These are phyloP conservation scores for Eucalyptus erythrocorys DNA, from an alignment of 345 rosid species.

Conservation along the genomic window DNA sequence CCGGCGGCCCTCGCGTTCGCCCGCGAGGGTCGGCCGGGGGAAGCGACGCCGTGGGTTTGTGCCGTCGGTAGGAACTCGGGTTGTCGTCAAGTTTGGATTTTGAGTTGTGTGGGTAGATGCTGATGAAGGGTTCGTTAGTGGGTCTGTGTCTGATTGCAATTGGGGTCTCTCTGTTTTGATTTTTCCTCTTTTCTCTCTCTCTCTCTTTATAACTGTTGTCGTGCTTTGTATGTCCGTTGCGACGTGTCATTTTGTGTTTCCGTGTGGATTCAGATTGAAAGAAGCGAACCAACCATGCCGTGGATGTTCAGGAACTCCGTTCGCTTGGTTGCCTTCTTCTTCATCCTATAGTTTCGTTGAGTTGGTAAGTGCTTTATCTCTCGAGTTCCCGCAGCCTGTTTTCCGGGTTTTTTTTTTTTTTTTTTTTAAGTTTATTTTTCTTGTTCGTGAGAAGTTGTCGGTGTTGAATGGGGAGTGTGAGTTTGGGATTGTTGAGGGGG, in stretches of 20 bases:
- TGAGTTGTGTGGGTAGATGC: background rate
- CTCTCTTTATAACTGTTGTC: background rate
- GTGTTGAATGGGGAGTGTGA: background rate
- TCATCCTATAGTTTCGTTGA: conserved; percentile 50
- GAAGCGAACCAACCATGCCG: conserved; percentile 50
- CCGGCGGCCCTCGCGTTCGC: background rate
- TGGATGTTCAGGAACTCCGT: conserved; percentile 58
- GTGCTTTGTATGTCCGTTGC: background rate
- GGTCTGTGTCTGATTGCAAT: background rate
- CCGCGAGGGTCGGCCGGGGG: background rate
- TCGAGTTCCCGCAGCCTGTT: background rate
- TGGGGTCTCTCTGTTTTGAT: background rate
- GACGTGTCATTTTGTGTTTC: background rate
- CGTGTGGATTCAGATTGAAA: background rate
- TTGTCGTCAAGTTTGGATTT: background rate
- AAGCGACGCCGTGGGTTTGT: background rate
- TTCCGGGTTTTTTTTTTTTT: background rate
- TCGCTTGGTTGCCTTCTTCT: conserved; percentile 69
- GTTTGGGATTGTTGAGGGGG: background rate
- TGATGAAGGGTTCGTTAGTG: background rate
- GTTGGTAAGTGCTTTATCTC: conserved; percentile 10
- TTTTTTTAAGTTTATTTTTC: background rate
- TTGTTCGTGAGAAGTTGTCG: background rate
- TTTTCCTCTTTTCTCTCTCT: no score
- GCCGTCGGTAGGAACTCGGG: no score